Evolutionary conservation across 108 stramenopile species (phyloP).

Genomic region (Nannochloropsis salina): DNA sequence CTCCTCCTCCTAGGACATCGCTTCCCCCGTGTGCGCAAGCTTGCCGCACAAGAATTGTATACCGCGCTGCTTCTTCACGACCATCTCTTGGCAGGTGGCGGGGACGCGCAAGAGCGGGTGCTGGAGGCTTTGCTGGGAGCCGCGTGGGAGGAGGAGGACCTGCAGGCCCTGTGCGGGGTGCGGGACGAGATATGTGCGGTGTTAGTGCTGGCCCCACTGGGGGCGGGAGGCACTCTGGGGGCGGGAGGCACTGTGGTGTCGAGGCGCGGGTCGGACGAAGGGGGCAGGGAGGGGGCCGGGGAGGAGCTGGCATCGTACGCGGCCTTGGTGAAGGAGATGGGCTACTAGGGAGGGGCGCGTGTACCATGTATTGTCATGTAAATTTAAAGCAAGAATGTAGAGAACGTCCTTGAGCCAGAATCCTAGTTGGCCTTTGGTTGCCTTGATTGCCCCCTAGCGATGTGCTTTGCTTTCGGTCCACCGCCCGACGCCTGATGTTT

Average conservation of each 20-base stretch:
- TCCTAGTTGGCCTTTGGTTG: too few relatives aligned
- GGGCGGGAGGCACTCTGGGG: neutral
- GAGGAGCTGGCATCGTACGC: constrained; percentile 57
- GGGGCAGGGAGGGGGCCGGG: constrained; percentile 7
- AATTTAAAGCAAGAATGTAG: too few relatives aligned
- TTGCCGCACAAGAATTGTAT: constrained; percentile 78
- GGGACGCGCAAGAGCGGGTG: constrained; percentile 35
- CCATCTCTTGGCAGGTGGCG: neutral
- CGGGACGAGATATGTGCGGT: constrained; percentile 27
- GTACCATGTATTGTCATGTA: too few relatives aligned
- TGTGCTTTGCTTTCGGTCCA: too few relatives aligned
- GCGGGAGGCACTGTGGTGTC: neutral
- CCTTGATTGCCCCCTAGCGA: too few relatives aligned
- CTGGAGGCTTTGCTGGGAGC: constrained; percentile 44
- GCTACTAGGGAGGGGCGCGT: constrained; percentile 28
- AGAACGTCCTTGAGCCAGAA: too few relatives aligned
- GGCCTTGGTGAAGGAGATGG: constrained; percentile 47
- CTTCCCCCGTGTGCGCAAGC: constrained; percentile 76
- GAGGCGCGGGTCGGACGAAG: neutral
- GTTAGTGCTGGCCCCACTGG: constrained; percentile 30
- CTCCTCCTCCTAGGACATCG: constrained; percentile 67
- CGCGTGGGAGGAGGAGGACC: constrained; percentile 45
- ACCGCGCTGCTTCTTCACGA: constrained; percentile 61
- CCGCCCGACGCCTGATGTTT: too few relatives aligned
- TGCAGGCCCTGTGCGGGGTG: constrained; percentile 15